phyloP scores from a whole-genome alignment of 2,329 filamentous ascomycete species.

The Nakataea oryzae region DNA sequence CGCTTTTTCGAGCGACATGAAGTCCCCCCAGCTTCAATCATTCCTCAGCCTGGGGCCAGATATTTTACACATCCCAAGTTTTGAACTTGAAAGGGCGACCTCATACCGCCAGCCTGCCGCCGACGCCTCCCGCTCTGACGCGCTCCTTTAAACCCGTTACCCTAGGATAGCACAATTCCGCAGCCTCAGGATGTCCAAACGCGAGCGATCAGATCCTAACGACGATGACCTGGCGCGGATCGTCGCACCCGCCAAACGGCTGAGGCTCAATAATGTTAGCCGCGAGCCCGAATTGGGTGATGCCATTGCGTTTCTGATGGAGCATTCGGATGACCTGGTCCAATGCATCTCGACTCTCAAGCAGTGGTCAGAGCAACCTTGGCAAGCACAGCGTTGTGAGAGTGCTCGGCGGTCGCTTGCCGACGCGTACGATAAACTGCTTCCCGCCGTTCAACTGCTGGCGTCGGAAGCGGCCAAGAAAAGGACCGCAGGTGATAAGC shows the following conservation, averaged over 20 bases:
- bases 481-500: background rate
- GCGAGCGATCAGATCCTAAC: conserved; percentile 5
- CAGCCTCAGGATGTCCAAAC: conserved; percentile 23
- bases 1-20: no score
- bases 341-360: conserved; percentile 25
- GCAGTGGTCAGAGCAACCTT: conserved; percentile 8
- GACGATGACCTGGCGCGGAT: background rate
- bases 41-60: background rate
- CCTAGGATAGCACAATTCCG: background rate
- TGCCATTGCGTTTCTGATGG: conserved; percentile 18
- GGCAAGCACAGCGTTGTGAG: background rate
- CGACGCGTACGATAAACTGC: conserved; percentile 10
- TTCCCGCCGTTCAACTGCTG: conserved; percentile 9
- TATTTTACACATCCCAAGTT: background rate
- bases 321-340: conserved; percentile 26
- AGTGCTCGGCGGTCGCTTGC: background rate
- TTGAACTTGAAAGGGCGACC: background rate
- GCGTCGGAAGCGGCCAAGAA: background rate
- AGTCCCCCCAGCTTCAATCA: background rate
- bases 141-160: background rate
- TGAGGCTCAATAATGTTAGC: conserved; percentile 7
- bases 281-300: conserved; percentile 2
- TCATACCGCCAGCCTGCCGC: background rate
- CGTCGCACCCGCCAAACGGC: conserved; percentile 10
- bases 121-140: background rate